Evolutionary conservation across 169 alveolate species (phyloP).

Genomic region (Plasmodium inui): DNA sequence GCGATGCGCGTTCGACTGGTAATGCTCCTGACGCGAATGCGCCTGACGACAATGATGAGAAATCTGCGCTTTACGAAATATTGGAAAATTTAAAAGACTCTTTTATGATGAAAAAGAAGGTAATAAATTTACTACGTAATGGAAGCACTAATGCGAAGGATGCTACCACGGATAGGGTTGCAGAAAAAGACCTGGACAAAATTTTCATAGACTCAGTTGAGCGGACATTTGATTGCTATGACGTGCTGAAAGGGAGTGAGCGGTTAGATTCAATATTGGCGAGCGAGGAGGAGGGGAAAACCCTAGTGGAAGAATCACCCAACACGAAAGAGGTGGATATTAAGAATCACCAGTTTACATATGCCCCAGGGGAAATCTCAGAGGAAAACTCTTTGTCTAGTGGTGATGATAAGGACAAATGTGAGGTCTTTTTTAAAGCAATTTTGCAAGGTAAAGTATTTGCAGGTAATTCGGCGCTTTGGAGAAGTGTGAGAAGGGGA

Average conservation of each 20-base stretch:
- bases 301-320: background rate
- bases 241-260: background rate
- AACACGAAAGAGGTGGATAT: slow-evolving; percentile 10
- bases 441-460: slow-evolving; percentile 19
- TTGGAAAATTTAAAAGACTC: slow-evolving; percentile 37
- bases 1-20: background rate
- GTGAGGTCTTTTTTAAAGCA: slow-evolving; percentile 27
- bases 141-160: background rate
- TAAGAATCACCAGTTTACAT: background rate
- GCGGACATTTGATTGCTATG: slow-evolving; percentile 30
- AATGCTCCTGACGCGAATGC: background rate
- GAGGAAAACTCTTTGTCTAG: background rate
- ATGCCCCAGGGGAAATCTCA: background rate
- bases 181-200: slow-evolving; percentile 10
- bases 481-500: background rate
- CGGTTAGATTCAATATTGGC: slow-evolving; percentile 8
- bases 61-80: slow-evolving; percentile 17
- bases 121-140: background rate
- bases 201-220: slow-evolving; percentile 30
- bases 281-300: background rate
- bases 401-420: background rate
- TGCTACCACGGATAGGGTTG: background rate
- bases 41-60: background rate
- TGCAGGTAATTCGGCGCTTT: slow-evolving; percentile 1
- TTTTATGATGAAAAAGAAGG: slow-evolving; percentile 35